A percentile compares a stretch with the other conserved stretches of the same genome.
These are phyloP conservation scores for Lantana camara DNA, from an alignment of 257 asterid genomes.

Conservation along the genomic window DNA sequence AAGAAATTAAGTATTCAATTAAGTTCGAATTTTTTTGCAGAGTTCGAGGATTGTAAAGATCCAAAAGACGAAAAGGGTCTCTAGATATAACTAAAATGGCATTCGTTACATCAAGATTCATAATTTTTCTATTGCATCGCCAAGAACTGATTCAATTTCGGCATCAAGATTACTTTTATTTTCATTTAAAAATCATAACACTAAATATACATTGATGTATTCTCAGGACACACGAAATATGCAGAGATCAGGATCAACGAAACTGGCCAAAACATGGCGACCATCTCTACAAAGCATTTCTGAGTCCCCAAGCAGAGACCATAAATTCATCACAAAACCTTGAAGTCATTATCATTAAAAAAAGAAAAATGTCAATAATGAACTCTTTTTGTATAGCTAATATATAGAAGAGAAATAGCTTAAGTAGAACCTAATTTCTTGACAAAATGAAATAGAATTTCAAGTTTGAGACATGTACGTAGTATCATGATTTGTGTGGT, in stretches of 20 bases:
- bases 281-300: constrained; percentile 70
- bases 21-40: too few relatives aligned
- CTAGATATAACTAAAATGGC: neutral
- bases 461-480: too few relatives aligned
- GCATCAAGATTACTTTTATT: neutral
- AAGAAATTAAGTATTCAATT: neutral
- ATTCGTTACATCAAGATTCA: neutral
- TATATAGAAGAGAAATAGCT: constrained; percentile 19
- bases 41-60: too few relatives aligned
- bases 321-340: neutral
- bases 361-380: constrained; percentile 17
- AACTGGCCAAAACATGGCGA: constrained; percentile 53
- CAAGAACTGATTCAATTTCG: neutral
- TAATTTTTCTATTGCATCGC: neutral
- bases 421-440: constrained; percentile 14
- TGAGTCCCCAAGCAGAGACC: constrained; percentile 42
- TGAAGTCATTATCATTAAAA: constrained; percentile 6
- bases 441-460: constrained; percentile 28
- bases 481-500: constrained; percentile 30
- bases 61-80: neutral
- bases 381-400: constrained; percentile 34
- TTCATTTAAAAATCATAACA: neutral
- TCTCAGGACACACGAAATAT: constrained; percentile 45
- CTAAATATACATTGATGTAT: neutral
- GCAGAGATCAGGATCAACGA: constrained; percentile 37